phyloP scores from a whole-genome alignment of 345 rosid genomes.

The Mallotus nudiflorus region DNA sequence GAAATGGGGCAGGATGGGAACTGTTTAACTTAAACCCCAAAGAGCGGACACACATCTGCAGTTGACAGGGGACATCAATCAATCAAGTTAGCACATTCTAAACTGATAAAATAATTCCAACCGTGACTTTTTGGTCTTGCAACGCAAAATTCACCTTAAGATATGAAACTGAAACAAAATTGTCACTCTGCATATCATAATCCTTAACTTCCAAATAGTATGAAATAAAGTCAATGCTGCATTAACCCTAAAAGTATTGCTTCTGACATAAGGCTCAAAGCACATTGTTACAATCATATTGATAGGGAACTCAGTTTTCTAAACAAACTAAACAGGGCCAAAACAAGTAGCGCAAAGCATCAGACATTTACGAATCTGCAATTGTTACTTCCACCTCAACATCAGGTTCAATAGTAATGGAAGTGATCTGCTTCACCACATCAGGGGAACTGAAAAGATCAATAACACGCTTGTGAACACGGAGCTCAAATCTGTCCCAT shows the following conservation, averaged over 20 bases:
- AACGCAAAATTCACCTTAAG: too few species aligned
- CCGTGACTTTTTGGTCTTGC: too few species aligned
- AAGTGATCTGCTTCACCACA: conserved; percentile 67
- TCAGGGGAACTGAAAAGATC: conserved; percentile 68
- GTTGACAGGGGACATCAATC: too few species aligned
- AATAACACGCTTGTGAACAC: conserved; percentile 62
- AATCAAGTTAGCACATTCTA: too few species aligned
- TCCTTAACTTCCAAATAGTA: too few species aligned
- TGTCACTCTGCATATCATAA: conserved; percentile 8
- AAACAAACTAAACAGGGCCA: not conserved
- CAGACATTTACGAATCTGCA: conserved; percentile 39
- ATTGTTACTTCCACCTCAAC: conserved; percentile 66
- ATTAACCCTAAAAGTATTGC: conserved; percentile 15
- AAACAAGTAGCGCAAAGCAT: not conserved
- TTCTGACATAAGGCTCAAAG: not conserved
- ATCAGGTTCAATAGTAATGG: conserved; percentile 65
- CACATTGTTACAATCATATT: conserved; percentile 5
- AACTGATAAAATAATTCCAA: too few species aligned
- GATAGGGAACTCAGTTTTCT: not conserved
- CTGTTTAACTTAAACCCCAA: too few species aligned
- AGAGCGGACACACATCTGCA: too few species aligned
- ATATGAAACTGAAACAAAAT: conserved; percentile 23
- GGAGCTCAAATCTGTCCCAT: conserved; percentile 57
- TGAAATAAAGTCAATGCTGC: conserved; percentile 6
- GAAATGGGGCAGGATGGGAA: too few species aligned